Percentiles rank a stretch among this genome's conserved stretches.
Conservation (phyloP, 129 eudicot genomes). For the Chrysanthemum lavandulifolium region DNA sequence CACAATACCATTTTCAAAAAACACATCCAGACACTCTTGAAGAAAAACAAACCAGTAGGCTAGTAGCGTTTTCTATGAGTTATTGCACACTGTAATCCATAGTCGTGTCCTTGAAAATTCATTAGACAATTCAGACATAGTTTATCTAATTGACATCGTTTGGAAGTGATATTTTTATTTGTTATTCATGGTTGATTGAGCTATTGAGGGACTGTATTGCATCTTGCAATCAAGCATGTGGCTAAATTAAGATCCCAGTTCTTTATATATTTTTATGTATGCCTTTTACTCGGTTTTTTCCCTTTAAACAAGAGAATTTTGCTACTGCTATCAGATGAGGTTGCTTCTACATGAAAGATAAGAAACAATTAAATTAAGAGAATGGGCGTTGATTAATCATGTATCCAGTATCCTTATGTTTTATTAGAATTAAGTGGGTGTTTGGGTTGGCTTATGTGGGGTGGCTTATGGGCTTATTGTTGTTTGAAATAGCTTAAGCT, state of each 20-base stretch:
- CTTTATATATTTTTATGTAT: not conserved
- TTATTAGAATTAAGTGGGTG: too few species aligned
- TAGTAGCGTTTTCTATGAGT: not conserved
- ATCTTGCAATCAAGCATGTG: constrained; percentile 6
- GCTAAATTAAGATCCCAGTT: not conserved
- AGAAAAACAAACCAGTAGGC: not conserved
- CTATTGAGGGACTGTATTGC: not conserved
- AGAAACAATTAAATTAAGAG: constrained; percentile 7
- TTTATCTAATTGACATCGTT: not conserved
- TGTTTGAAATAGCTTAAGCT: too few species aligned
- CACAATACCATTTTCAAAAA: too few species aligned
- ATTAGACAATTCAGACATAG: not conserved
- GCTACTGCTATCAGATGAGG: constrained; percentile 13
- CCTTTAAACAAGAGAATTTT: not conserved
- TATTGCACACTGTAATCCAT: not conserved
- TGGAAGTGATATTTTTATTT: not conserved
- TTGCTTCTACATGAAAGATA: constrained; percentile 12
- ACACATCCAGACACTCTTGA: too few species aligned
- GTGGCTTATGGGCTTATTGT: too few species aligned
- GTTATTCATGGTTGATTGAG: constrained; percentile 14
- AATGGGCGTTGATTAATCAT: not conserved
- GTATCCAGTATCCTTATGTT: too few species aligned
- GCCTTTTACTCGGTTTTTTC: not conserved
- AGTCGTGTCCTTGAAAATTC: not conserved
- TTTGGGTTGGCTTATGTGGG: too few species aligned